phyloP scores from a whole-genome alignment of 192 early-diverging fungal species.

The Diversispora epigaea region DNA sequence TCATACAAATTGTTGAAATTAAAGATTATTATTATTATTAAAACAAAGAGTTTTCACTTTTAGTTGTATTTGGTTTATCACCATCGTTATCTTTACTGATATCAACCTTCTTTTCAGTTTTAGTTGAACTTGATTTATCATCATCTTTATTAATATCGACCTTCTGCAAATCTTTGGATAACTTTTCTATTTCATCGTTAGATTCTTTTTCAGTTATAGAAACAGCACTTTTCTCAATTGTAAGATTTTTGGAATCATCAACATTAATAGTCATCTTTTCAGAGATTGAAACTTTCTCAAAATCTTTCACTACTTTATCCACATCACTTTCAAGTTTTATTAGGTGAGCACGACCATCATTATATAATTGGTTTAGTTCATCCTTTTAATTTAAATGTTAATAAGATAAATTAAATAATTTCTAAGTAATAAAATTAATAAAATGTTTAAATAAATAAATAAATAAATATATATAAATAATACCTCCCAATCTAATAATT shows the following conservation, averaged over 20 bases:
- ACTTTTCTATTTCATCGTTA: neutral
- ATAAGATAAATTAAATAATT: neutral
- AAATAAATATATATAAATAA: neutral
- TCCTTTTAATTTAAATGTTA: neutral
- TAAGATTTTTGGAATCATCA: neutral
- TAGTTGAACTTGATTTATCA: neutral
- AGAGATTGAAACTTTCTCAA: no score
- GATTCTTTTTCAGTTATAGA: neutral
- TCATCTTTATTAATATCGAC: neutral
- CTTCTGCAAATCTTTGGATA: neutral
- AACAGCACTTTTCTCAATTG: neutral
- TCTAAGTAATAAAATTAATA: neutral
- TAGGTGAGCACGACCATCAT: no score
- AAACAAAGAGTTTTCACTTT: no score
- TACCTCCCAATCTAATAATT: conserved; percentile 71
- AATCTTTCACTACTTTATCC: no score
- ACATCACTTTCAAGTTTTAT: no score
- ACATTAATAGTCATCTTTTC: no score
- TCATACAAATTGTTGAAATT: no score
- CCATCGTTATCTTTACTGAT: no score
- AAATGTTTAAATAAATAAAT: conserved; percentile 1
- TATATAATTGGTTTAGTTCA: no score
- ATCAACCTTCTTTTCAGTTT: neutral
- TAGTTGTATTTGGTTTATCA: no score
- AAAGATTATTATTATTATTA: no score